A percentile compares a stretch with the other conserved stretches of the same genome.
phyloP scores from a whole-genome alignment of 306 rosid species.

The Styphnolobium japonicum region DNA sequence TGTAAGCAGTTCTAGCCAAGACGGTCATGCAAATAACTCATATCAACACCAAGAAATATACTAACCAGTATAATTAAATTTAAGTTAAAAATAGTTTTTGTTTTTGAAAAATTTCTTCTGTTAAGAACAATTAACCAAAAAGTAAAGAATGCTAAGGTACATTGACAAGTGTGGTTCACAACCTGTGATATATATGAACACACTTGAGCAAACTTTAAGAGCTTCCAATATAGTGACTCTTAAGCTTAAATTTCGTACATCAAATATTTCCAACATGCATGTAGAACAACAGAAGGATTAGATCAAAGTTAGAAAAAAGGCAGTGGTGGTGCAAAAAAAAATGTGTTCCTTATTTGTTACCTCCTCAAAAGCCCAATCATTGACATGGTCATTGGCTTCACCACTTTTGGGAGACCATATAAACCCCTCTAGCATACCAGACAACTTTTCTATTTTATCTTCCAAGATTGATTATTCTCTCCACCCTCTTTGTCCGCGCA shows the following conservation, averaged over 20 bases:
- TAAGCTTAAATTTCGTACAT: neutral
- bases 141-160: neutral
- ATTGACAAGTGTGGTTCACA: neutral
- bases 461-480: conserved; percentile 89
- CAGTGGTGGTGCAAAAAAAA: conserved; percentile 2
- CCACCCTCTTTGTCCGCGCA: conserved; percentile 98
- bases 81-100: neutral
- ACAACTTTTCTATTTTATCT: conserved; percentile 75
- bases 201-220: neutral
- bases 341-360: conserved; percentile 40
- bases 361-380: conserved; percentile 90
- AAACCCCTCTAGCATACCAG: conserved; percentile 80
- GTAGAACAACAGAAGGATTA: conserved; percentile 6
- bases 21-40: neutral
- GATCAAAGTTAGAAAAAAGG: neutral
- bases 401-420: conserved; percentile 71
- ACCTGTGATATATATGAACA: neutral
- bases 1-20: neutral
- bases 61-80: neutral
- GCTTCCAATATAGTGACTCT: neutral
- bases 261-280: conserved; percentile 20
- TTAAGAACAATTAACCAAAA: neutral
- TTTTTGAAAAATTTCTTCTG: neutral
- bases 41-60: neutral
- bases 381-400: conserved; percentile 42